Evolutionary conservation across 1,284 basidiomycete genomes (phyloP), one percentile per base, ranked within the genome.

Genomic region (Irpex sp.): DNA sequence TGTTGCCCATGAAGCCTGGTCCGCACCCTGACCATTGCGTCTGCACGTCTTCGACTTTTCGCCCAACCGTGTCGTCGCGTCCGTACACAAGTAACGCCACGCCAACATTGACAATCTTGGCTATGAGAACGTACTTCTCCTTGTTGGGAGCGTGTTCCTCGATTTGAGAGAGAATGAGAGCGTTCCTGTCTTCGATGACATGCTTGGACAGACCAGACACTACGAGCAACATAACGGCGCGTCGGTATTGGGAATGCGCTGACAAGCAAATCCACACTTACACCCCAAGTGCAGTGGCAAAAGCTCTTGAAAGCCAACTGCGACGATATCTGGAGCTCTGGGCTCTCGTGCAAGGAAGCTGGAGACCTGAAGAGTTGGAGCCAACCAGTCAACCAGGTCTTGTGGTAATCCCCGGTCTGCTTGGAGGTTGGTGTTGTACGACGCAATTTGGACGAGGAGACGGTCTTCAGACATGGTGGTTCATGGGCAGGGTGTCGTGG

Each of bases 301-400:
- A 51, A 96, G 82, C 73, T 96, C 94, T 72, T 96, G 94, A 69
- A 96, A 96, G 9, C 94, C 94, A 56, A 96, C 89, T 0, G 89
- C 94, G 61, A 95, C 86, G 40, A 96, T 88, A 74, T 96, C 94
- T 37, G 92, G 87, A 2, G 87, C 85, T 59, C 83, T 79, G 21
- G 78, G 80, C 60, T 82, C 80, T 59, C 79, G 81, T 47, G 87
- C 82, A 47, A 91, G 84, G 71, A 92, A 91, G 40, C 76, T 81
- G 26, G 91, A 91, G 4, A 92, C 89, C 65, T 88, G 87, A 7
- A 93, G 76, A 0, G 91, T 91, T 40, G 91, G 92, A 9, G 85
- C 80, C 40, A 93, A 82, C 91, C 91, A 93, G 78, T 93, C 92
- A 5, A 93, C 91, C 51, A 93, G 81, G 70, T 93, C 87, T 72